These are phyloP conservation scores for Posidonia oceanica DNA, from an alignment of 116 monocot genomes.

Conservation along the genomic window DNA sequence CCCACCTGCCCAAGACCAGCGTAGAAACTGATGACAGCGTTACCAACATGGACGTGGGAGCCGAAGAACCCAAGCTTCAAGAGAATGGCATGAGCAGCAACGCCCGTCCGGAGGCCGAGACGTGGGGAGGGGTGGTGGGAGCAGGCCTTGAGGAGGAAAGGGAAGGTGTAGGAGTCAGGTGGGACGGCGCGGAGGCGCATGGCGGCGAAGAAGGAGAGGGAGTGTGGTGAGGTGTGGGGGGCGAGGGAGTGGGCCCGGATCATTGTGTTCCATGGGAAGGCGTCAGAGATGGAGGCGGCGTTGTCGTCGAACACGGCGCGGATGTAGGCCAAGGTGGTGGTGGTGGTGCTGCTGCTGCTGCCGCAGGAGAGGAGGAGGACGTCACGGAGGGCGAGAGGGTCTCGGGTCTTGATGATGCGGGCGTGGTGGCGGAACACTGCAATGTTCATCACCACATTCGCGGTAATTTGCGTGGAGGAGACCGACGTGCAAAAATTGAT, in stretches of 20 bases:
- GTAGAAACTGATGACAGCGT: slow-evolving; percentile 11
- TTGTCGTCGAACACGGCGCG: slow-evolving; percentile 6
- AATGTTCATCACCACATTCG: too few relatives aligned
- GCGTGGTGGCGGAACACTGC: slow-evolving; percentile 9
- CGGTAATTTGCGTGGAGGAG: too few relatives aligned
- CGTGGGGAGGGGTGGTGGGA: not conserved
- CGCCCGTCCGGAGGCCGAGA: not conserved
- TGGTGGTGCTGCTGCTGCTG: not conserved
- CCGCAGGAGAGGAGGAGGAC: slow-evolving; percentile 17
- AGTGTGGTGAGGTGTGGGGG: not conserved
- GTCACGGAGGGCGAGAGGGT: slow-evolving; percentile 14
- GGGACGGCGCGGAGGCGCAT: slow-evolving; percentile 14
- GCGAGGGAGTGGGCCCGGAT: slow-evolving; percentile 11
- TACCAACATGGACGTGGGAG: slow-evolving; percentile 5
- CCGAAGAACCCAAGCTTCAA: slow-evolving; percentile 6
- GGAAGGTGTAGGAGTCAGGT: slow-evolving; percentile 17
- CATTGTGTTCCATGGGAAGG: slow-evolving; percentile 16
- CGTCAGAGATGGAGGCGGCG: slow-evolving; percentile 7
- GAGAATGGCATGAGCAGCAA: slow-evolving; percentile 4
- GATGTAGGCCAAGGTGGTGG: slow-evolving; percentile 6
- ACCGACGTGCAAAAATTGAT: too few relatives aligned
- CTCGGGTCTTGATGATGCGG: slow-evolving; percentile 17
- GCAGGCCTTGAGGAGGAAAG: slow-evolving; percentile 18
- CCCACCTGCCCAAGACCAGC: not conserved
- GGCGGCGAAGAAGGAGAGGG: slow-evolving; percentile 11